Percentiles rank a stretch among this genome's conserved stretches.
Evolutionary conservation across 2,329 filamentous ascomycete genomes (phyloP).

Genomic region (Talaromyces marneffei): DNA sequence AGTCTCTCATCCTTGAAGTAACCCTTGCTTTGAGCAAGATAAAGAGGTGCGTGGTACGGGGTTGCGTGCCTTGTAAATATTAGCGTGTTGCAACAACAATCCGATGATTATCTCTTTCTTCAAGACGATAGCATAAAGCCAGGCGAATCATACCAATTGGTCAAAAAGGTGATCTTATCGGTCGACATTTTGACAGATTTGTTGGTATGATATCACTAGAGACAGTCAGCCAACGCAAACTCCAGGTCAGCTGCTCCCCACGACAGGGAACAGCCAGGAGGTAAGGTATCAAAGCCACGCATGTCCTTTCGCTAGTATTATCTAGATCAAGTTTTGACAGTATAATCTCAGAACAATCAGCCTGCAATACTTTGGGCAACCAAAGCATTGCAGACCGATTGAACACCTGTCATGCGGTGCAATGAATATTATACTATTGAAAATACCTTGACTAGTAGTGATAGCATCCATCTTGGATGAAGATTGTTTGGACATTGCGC

Average conservation of each 20-base stretch:
- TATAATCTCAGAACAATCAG: constrained; percentile 64
- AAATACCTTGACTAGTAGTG: constrained; percentile 38
- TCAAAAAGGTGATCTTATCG: constrained; percentile 79
- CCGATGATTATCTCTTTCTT: neutral
- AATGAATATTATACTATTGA: constrained; percentile 34
- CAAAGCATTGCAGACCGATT: constrained; percentile 16
- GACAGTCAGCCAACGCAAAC: constrained; percentile 14
- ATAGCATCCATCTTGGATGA: constrained; percentile 23
- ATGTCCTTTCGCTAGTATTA: constrained; percentile 86
- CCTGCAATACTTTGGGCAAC: constrained; percentile 3
- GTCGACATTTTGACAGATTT: constrained; percentile 60
- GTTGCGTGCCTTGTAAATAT: constrained; percentile 62
- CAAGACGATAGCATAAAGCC: neutral
- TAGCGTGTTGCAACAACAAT: constrained; percentile 1
- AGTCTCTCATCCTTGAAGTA: constrained; percentile 70
- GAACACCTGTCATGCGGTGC: constrained; percentile 44
- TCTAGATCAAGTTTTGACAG: constrained; percentile 79
- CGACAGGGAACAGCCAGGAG: constrained; percentile 18
- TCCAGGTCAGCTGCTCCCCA: neutral
- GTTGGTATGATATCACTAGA: constrained; percentile 24
- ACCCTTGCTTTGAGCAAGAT: constrained; percentile 69
- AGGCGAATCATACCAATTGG: constrained; percentile 61
- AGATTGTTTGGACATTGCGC: constrained; percentile 9
- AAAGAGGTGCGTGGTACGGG: constrained; percentile 72
- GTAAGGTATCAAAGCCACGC: constrained; percentile 56